Conservation (phyloP, 1,284 basidiomycete genomes). For the Heterobasidion parviporum region DNA sequence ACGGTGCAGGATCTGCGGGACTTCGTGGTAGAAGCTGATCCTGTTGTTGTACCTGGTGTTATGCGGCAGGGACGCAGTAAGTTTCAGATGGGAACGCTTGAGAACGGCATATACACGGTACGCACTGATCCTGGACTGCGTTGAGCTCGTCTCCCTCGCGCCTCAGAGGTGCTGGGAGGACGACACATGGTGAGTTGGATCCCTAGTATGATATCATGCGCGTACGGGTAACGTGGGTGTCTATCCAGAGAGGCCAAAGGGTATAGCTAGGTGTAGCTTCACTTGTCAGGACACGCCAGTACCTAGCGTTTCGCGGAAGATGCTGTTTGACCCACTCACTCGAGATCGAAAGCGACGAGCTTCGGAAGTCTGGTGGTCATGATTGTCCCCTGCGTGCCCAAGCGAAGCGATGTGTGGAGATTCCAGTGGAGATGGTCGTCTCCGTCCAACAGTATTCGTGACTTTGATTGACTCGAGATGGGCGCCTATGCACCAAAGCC, state of each 20-base stretch:
- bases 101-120: background rate
- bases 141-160: conserved; percentile 49
- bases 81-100: no score
- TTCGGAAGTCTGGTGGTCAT: conserved; percentile 46
- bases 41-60: conserved; percentile 39
- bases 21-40: conserved; percentile 69
- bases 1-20: conserved; percentile 66
- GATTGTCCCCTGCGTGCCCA: no score
- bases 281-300: conserved; percentile 2
- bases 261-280: conserved; percentile 56
- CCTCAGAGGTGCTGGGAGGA: conserved; percentile 47
- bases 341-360: conserved; percentile 77
- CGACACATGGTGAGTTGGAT: no score
- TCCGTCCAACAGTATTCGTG: no score
- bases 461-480: no score
- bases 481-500: background rate
- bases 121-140: conserved; percentile 52
- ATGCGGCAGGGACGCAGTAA: conserved; percentile 1
- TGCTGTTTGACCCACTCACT: conserved; percentile 40
- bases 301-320: conserved; percentile 1
- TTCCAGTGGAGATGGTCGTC: no score
- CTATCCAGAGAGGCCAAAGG: conserved; percentile 81
- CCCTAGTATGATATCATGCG: no score
- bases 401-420: no score
- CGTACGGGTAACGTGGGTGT: conserved; percentile 54